These are phyloP conservation scores for Lactarius hatsudake DNA, from an alignment of 768 basidiomycete genomes.

Conservation along the genomic window DNA sequence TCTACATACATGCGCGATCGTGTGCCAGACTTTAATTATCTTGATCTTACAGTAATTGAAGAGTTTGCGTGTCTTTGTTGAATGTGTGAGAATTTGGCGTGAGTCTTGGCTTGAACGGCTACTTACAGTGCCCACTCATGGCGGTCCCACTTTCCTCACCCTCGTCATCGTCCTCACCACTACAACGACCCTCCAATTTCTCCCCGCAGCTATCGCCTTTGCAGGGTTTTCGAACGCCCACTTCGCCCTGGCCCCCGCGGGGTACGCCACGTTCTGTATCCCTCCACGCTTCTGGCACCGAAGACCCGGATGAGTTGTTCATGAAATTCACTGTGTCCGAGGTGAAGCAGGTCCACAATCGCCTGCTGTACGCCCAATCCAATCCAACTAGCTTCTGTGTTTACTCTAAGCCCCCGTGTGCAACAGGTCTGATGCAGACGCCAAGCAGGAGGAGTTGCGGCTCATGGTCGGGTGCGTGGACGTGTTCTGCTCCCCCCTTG, in stretches of 20 bases:
- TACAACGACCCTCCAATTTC: conserved; percentile 8
- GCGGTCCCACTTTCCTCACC: conserved; percentile 36
- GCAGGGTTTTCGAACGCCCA: conserved; percentile 16
- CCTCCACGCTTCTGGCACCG: background rate
- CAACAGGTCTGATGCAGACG: conserved; percentile 60
- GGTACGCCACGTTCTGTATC: conserved; percentile 5
- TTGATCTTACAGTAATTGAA: background rate
- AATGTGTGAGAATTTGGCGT: conserved; percentile 2
- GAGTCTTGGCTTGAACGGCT: background rate
- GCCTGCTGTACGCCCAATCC: conserved; percentile 51
- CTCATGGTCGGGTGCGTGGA: conserved; percentile 87
- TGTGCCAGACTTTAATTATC: conserved; percentile 1
- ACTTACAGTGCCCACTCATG: conserved; percentile 32
- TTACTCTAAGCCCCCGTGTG: conserved; percentile 6
- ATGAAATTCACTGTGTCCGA: conserved; percentile 66
- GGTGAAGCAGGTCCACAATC: conserved; percentile 63
- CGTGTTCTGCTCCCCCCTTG: background rate
- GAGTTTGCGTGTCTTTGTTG: background rate
- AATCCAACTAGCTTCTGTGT: background rate
- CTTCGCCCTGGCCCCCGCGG: conserved; percentile 25
- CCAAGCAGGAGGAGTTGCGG: conserved; percentile 83
- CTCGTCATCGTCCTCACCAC: conserved; percentile 23
- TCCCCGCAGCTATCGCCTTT: conserved; percentile 14
- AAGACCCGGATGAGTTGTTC: conserved; percentile 76
- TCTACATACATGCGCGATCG: conserved; percentile 7